Evolutionary conservation across 2,329 filamentous ascomycete species (phyloP).

Genomic region (Ascochyta koolunga): DNA sequence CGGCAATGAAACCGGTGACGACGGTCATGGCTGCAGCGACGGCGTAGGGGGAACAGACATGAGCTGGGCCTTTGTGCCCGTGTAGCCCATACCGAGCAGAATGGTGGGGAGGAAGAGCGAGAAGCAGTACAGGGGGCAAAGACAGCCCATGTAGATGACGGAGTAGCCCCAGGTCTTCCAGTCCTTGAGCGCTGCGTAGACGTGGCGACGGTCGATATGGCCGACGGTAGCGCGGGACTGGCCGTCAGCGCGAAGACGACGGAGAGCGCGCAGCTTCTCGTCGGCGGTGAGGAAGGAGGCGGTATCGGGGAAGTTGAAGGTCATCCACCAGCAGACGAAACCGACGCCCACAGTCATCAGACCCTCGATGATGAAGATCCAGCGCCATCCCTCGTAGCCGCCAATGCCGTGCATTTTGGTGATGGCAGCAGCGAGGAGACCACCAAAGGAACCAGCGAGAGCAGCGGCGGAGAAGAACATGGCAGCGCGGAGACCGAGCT

Average conservation of each 20-base stretch:
- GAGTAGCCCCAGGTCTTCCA: slow-evolving; percentile 60
- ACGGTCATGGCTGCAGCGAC: slow-evolving; percentile 73
- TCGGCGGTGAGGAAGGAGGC: slow-evolving; percentile 62
- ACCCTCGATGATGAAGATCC: slow-evolving; percentile 49
- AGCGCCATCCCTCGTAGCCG: slow-evolving; percentile 51
- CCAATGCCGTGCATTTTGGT: slow-evolving; percentile 64
- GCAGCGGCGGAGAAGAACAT: slow-evolving; percentile 66
- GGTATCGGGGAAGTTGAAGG: slow-evolving; percentile 68
- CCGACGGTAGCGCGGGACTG: slow-evolving; percentile 67
- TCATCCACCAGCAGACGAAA: slow-evolving; percentile 59
- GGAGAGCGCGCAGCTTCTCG: slow-evolving; percentile 63
- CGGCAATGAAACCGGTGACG: slow-evolving; percentile 73
- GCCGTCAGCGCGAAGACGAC: slow-evolving; percentile 70
- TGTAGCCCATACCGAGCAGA: slow-evolving; percentile 57
- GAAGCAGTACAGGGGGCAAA: slow-evolving; percentile 50
- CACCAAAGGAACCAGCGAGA: slow-evolving; percentile 65
- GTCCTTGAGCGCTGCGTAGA: slow-evolving; percentile 54
- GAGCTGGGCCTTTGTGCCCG: slow-evolving; percentile 69
- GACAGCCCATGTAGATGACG: slow-evolving; percentile 69
- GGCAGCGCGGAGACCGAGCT: slow-evolving; percentile 59
- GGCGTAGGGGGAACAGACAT: slow-evolving; percentile 80
- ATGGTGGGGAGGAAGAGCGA: slow-evolving; percentile 56
- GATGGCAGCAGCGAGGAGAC: slow-evolving; percentile 64
- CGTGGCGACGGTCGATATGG: slow-evolving; percentile 42
- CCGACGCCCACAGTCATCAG: slow-evolving; percentile 47